Percentiles rank a stretch among this genome's conserved stretches.
Evolutionary conservation across 768 basidiomycete genomes (phyloP).

Genomic region (Auricularia sp.): DNA sequence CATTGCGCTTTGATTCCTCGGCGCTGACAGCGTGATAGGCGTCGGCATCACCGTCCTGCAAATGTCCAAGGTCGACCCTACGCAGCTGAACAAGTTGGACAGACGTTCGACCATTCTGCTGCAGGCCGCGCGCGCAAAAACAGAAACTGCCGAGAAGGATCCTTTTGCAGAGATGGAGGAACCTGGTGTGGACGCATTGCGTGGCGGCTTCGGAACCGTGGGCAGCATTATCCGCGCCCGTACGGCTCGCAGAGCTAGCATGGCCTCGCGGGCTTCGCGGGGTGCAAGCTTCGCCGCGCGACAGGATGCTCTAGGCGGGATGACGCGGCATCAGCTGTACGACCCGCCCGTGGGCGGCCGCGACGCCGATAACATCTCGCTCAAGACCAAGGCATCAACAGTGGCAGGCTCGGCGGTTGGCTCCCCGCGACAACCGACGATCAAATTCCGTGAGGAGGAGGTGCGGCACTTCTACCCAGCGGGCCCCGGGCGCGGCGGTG

Average conservation of each 20-base stretch:
- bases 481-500: constrained; percentile 36
- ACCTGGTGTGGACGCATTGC: constrained; percentile 84
- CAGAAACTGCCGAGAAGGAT: constrained; percentile 64
- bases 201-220: constrained; percentile 84
- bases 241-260: constrained; percentile 18
- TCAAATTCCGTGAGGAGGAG: constrained; percentile 72
- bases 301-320: constrained; percentile 28
- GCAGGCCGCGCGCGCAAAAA: constrained; percentile 67
- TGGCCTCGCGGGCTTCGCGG: constrained; percentile 1
- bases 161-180: constrained; percentile 60
- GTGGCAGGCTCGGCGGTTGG: constrained; percentile 15
- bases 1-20: too few relatives aligned
- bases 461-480: constrained; percentile 65
- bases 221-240: constrained; percentile 69
- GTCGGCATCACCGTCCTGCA: constrained; percentile 92
- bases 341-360: constrained; percentile 69
- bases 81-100: constrained; percentile 67
- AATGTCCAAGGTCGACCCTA: constrained; percentile 90
- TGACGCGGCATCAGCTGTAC: constrained; percentile 78
- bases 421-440: constrained; percentile 36
- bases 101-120: constrained; percentile 83
- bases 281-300: constrained; percentile 13
- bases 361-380: constrained; percentile 31
- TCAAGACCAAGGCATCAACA: constrained; percentile 24
- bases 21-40: constrained; percentile 15